Evolutionary conservation across 768 basidiomycete genomes (phyloP).

Genomic region (Mycena latifolia): DNA sequence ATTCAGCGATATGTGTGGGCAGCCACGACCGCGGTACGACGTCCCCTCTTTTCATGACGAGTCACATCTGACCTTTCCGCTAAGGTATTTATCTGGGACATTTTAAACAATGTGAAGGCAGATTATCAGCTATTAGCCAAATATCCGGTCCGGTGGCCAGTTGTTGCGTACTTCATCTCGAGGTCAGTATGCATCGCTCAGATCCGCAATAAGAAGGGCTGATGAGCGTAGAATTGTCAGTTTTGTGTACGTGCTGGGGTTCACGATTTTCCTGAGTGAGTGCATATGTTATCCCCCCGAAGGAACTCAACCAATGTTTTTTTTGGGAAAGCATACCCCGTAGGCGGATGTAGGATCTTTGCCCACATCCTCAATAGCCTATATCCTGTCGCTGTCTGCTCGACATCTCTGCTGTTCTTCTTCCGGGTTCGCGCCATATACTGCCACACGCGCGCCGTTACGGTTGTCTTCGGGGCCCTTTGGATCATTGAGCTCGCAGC

Average conservation of each 20-base stretch:
- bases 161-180: background rate
- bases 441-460: background rate
- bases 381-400: background rate
- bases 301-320: background rate
- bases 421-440: conserved; percentile 16
- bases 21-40: conserved; percentile 5
- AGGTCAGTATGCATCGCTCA: no score
- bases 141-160: no score
- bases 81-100: conserved; percentile 19
- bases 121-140: background rate
- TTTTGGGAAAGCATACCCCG: background rate
- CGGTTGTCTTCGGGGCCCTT: background rate
- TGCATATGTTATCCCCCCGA: background rate
- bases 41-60: background rate
- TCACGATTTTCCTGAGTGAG: conserved; percentile 3
- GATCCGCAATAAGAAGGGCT: no score
- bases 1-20: conserved; percentile 3
- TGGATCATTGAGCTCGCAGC: background rate
- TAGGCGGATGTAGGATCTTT: background rate
- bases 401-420: conserved; percentile 17
- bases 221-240: background rate
- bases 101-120: background rate
- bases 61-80: background rate
- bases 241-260: background rate
- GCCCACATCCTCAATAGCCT: background rate